Base-by-base conservation (phyloP, 2,329 filamentous ascomycete genomes). In the Pestalotiopsis sp. region DNA sequence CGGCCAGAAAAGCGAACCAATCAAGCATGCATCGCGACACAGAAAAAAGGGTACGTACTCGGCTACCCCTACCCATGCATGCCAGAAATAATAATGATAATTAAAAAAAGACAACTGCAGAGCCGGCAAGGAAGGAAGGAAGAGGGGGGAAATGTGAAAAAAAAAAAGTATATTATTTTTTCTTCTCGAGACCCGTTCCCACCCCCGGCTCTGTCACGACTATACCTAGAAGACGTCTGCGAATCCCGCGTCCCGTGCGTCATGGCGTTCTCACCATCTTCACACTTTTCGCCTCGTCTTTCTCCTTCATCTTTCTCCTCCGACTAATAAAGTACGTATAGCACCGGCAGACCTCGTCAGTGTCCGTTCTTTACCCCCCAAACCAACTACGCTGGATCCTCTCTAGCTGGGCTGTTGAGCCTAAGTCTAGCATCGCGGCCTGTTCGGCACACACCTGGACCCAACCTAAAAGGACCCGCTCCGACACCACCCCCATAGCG, bases 241-340 rank as follows among this genome's bases (percentile, higher is more conserved):
- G 45, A 36, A 17, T 36, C 23, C 64, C 41, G 25, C 31, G 64
- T 66, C 25, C 52, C 64, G 31, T 66, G 64, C 64, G 64, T 58
- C 64, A 66, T 66, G 64, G 64, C 64, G 49, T 58, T 23, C n/a
- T 52, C 45, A 52, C n/a, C 45, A 52, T 52, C 45, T 52, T 52
- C 45, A 52, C 45, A 52, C 45, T 52, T 52, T 52, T 52, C 45
- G 45, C 17, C 64, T 57, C 36, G 23, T 49, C 20, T 20, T 64
- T 45, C 20, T 61, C 31, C 59, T 61, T 36, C 27, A 36, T 62
- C 64, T 57, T 23, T 39, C 57, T 27, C 13, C 17, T 57, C 45
- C 60, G n/a, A 63, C 45, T 52, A 52, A 52, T n/a, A 52, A 52
- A 52, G 38, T 38, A 59, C 57, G 9, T 27, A 23, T 52, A 20